These are phyloP conservation scores for Strigomonas galati DNA, from an alignment of 208 protist species.

Conservation along the genomic window DNA sequence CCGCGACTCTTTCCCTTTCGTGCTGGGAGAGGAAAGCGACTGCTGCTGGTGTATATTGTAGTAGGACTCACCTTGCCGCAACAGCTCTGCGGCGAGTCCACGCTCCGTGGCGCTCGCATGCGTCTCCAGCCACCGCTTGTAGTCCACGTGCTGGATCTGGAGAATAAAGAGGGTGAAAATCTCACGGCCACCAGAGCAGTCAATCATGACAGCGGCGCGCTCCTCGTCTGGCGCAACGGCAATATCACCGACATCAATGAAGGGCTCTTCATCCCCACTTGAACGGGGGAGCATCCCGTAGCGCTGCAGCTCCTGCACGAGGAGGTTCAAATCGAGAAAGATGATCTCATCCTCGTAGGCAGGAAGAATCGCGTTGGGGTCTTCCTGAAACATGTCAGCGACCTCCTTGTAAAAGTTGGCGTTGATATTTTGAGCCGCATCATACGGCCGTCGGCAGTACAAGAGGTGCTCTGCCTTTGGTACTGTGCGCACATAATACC, in stretches of 20 bases:
- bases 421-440: constrained; percentile 16
- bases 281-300: too few species aligned
- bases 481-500: constrained; percentile 67
- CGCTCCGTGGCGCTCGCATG: constrained; percentile 27
- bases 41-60: constrained; percentile 10
- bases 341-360: constrained; percentile 56
- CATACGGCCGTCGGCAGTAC: constrained; percentile 51
- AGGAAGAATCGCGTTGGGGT: constrained; percentile 37
- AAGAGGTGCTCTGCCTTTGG: constrained; percentile 51
- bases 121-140: constrained; percentile 34
- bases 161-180: constrained; percentile 61
- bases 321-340: constrained; percentile 66
- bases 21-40: neutral
- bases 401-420: constrained; percentile 45
- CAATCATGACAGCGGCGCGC: constrained; percentile 42
- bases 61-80: constrained; percentile 30
- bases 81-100: constrained; percentile 29
- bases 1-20: neutral
- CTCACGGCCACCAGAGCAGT: constrained; percentile 64
- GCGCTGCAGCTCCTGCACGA: constrained; percentile 45
- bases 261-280: neutral
- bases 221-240: constrained; percentile 53
- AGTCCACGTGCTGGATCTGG: constrained; percentile 49
- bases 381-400: constrained; percentile 20
- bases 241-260: constrained; percentile 61